Conservation (phyloP, 1,139 yeast genomes). For the Geotrichum australiense region DNA sequence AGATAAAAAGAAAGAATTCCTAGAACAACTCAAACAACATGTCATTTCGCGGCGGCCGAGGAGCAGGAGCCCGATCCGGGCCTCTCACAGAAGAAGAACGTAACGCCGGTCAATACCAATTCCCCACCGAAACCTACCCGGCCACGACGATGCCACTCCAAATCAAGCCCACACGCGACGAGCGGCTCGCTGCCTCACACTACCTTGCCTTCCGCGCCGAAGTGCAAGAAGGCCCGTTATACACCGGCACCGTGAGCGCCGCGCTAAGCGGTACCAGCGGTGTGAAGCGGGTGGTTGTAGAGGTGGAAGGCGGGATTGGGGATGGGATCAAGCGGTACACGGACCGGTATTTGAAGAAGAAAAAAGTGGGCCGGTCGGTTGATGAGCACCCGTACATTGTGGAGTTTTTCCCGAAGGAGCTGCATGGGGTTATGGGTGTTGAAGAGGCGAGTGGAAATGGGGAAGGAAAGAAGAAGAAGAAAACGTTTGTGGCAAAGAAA, state of each 20-base stretch:
- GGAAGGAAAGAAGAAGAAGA: conserved; percentile 27
- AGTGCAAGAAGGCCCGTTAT: conserved; percentile 70
- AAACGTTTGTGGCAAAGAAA: conserved; percentile 20
- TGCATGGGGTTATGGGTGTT: conserved; percentile 69
- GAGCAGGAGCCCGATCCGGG: conserved; percentile 16
- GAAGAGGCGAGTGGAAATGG: conserved; percentile 38
- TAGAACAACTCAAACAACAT: no score
- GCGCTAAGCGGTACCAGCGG: conserved; percentile 4
- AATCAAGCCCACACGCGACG: conserved; percentile 50
- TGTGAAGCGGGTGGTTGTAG: conserved; percentile 27
- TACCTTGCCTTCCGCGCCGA: conserved; percentile 51
- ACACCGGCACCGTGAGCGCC: conserved; percentile 47
- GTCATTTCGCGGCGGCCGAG: conserved; percentile 19
- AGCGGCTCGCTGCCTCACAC: conserved; percentile 57
- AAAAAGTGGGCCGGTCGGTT: conserved; percentile 68
- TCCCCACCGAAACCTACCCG: conserved; percentile 18
- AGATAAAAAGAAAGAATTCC: no score
- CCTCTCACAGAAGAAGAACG: conserved; percentile 18
- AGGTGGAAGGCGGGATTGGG: conserved; percentile 16
- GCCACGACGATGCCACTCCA: conserved; percentile 49
- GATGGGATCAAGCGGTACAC: conserved; percentile 36
- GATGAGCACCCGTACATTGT: conserved; percentile 70
- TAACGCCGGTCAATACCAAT: conserved; percentile 15
- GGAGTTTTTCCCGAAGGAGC: conserved; percentile 67
- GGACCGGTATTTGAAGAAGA: conserved; percentile 47